A percentile compares a stretch with the other conserved stretches of the same genome.
phyloP scores from a whole-genome alignment of 345 rosid species.

The Euphorbia pulcherrima region DNA sequence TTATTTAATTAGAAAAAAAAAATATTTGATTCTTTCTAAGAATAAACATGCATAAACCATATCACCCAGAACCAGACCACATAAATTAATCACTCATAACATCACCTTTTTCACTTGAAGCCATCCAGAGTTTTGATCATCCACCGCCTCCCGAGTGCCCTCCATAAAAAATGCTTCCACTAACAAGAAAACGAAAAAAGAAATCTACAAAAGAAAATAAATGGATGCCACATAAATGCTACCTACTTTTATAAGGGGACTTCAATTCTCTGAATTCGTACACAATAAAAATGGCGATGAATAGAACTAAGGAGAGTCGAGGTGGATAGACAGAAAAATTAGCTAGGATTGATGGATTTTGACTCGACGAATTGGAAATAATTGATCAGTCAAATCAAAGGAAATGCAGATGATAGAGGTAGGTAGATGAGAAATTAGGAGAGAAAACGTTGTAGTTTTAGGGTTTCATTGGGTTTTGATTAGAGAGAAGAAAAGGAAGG shows the following conservation, averaged over 20 bases:
- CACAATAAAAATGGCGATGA: slow-evolving; percentile 23
- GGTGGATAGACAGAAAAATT: neutral
- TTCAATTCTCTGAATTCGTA: slow-evolving; percentile 9
- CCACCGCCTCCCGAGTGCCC: slow-evolving; percentile 36
- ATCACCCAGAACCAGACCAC: neutral
- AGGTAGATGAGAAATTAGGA: neutral
- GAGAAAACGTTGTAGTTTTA: neutral
- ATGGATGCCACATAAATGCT: slow-evolving; percentile 15
- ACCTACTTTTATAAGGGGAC: slow-evolving; percentile 15
- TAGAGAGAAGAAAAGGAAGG: slow-evolving; percentile 1
- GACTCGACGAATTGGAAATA: neutral
- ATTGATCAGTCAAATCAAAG: neutral
- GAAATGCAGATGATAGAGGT: slow-evolving; percentile 7
- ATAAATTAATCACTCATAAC: neutral
- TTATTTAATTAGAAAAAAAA: neutral
- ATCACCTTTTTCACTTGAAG: slow-evolving; percentile 61
- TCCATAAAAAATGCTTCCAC: slow-evolving; percentile 40
- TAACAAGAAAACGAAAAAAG: neutral
- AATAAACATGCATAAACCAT: no score
- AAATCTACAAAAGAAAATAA: neutral
- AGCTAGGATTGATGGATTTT: slow-evolving; percentile 1
- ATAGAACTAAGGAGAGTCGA: neutral
- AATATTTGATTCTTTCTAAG: neutral
- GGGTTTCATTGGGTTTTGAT: neutral
- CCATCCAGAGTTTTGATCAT: slow-evolving; percentile 76